Percentiles rank a stretch among this genome's conserved stretches.
Evolutionary conservation across 805 yeast species (phyloP).

Genomic region (Komagataella mondaviorum): DNA sequence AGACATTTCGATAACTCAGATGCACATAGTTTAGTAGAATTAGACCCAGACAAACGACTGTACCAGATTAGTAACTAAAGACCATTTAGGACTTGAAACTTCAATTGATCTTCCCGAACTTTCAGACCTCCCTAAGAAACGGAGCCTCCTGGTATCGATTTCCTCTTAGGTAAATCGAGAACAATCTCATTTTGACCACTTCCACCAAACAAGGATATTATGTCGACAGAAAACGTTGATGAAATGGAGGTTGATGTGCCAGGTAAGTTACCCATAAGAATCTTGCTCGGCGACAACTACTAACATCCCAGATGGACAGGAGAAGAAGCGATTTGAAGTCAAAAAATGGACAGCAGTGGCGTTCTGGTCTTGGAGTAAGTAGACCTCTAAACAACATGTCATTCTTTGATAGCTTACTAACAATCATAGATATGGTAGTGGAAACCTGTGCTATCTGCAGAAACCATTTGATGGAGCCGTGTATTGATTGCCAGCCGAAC

Average conservation of each 20-base stretch:
- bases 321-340: constrained; percentile 75
- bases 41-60: neutral
- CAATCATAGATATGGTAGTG: constrained; percentile 50
- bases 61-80: neutral
- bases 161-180: neutral
- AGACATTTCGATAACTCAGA: no score
- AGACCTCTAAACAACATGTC: constrained; percentile 3
- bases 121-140: neutral
- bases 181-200: neutral
- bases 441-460: constrained; percentile 98
- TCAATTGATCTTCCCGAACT: no score
- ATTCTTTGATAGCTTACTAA: neutral
- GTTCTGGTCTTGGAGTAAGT: constrained; percentile 96
- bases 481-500: constrained; percentile 91
- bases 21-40: no score
- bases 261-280: constrained; percentile 5
- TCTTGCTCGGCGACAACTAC: neutral
- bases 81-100: neutral
- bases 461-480: constrained; percentile 95
- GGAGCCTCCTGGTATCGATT: neutral
- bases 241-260: constrained; percentile 13
- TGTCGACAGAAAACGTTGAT: constrained; percentile 5
- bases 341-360: constrained; percentile 99
- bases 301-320: constrained; percentile 11
- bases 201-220: neutral